phyloP scores from a whole-genome alignment of 176 grass and related monocot species.

The maize (Zea mays) region DNA sequence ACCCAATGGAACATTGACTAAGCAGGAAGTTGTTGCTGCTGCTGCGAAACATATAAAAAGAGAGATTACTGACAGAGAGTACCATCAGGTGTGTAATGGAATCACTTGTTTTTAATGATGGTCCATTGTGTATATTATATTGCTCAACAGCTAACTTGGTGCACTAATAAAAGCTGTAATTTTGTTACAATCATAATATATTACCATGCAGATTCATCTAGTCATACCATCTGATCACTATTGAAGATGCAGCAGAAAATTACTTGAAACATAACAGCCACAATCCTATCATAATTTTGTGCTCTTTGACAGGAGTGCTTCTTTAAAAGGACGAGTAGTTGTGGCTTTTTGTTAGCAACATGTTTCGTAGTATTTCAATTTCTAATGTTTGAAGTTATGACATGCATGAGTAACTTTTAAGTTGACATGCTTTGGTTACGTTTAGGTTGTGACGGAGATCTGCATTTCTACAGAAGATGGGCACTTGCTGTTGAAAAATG shows the following conservation, averaged over 20 bases:
- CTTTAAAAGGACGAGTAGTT: not conserved
- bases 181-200: not conserved
- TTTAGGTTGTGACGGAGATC: conserved; percentile 46
- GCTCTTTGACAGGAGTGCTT: not conserved
- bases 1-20: conserved; percentile 47
- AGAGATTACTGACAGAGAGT: conserved; percentile 53
- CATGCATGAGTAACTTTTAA: not conserved
- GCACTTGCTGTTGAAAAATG: conserved; percentile 47
- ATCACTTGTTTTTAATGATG: conserved; percentile 27
- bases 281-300: not conserved
- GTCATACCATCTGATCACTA: not conserved
- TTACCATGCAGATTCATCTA: not conserved
- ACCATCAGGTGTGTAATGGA: conserved; percentile 53
- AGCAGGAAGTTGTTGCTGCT: conserved; percentile 51
- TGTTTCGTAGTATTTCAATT: not conserved
- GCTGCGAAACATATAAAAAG: conserved; percentile 23
- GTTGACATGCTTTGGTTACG: conserved; percentile 10
- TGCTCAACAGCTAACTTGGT: not conserved
- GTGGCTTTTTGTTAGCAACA: not conserved
- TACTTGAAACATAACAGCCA: not conserved
- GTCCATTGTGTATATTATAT: not conserved
- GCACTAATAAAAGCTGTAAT: not conserved
- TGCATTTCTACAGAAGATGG: conserved; percentile 50
- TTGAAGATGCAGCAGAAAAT: not conserved
- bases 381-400: conserved; percentile 18